Evolutionary conservation across 371 early-diverging fungal genomes (phyloP).

Genomic region (Actinomortierella wolfii): DNA sequence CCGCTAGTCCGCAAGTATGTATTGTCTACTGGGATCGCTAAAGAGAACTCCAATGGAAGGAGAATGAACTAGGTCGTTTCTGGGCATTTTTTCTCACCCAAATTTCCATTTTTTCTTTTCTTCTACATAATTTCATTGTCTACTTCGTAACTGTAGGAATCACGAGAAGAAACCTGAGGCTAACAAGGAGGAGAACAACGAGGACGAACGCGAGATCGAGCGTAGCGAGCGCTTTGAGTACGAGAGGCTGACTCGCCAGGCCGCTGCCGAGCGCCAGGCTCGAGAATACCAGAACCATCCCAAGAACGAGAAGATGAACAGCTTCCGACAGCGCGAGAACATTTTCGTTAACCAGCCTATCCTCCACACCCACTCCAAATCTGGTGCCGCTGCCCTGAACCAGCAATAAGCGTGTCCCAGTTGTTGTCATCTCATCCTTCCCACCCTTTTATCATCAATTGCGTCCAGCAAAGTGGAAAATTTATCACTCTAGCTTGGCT

Average conservation of each 20-base stretch:
- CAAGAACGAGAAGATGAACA: constrained; percentile 24
- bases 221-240: constrained; percentile 30
- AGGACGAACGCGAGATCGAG: constrained; percentile 39
- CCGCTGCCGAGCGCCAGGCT: constrained; percentile 38
- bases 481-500: too few species aligned
- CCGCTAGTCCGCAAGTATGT: constrained; percentile 46
- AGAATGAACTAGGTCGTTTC: not conserved
- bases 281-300: constrained; percentile 33
- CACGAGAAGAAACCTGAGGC: constrained; percentile 13
- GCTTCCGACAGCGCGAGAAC: constrained; percentile 33
- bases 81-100: not conserved
- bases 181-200: constrained; percentile 23
- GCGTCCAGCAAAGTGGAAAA: too few species aligned
- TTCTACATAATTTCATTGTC: too few species aligned
- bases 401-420: not conserved
- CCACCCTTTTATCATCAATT: too few species aligned
- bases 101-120: not conserved
- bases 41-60: not conserved
- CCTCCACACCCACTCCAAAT: constrained; percentile 44
- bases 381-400: constrained; percentile 30
- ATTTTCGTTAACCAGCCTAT: constrained; percentile 36
- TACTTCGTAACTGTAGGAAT: constrained; percentile 8
- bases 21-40: not conserved
- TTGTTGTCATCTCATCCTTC: too few species aligned
- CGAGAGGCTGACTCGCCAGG: constrained; percentile 33